Conservation (phyloP, 2,329 filamentous ascomycete species). For the Leptographium lundbergii region DNA sequence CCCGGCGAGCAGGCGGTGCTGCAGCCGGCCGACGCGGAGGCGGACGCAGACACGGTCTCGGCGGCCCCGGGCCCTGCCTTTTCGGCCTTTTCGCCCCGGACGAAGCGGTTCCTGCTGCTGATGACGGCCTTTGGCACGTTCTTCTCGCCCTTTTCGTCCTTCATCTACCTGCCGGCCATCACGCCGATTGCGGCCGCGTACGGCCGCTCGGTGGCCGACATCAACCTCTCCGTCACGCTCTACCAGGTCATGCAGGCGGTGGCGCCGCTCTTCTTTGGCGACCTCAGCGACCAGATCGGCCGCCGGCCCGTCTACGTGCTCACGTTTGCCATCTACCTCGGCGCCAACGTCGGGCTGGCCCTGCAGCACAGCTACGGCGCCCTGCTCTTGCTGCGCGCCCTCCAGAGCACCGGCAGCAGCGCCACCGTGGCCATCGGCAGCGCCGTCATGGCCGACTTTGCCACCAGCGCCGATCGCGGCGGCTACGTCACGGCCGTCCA, state of each 20-base stretch:
- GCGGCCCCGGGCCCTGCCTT: not conserved
- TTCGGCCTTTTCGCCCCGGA: conserved; percentile 15
- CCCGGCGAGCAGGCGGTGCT: not conserved
- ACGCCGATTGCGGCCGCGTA: conserved; percentile 27
- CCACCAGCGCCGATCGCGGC: conserved; percentile 42
- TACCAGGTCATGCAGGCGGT: conserved; percentile 40
- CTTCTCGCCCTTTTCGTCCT: conserved; percentile 19
- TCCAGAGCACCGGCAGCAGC: conserved; percentile 39
- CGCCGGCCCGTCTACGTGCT: conserved; percentile 34
- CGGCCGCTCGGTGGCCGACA: conserved; percentile 18
- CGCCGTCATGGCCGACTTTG: conserved; percentile 35
- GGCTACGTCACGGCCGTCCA: conserved; percentile 36
- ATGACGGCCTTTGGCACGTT: conserved; percentile 18
- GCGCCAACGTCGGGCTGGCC: conserved; percentile 31
- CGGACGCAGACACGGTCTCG: not conserved
- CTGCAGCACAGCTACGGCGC: conserved; percentile 29
- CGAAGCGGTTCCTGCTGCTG: conserved; percentile 16
- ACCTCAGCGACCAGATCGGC: conserved; percentile 34
- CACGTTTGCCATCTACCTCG: conserved; percentile 32
- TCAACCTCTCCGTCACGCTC: conserved; percentile 29
- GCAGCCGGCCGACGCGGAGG: not conserved
- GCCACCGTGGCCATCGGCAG: conserved; percentile 38
- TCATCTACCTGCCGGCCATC: conserved; percentile 33
- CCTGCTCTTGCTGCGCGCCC: conserved; percentile 32
- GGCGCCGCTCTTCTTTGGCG: conserved; percentile 36